Evolutionary conservation across 192 early-diverging fungal species (phyloP).

Genomic region (Nowakowskiella sp.): DNA sequence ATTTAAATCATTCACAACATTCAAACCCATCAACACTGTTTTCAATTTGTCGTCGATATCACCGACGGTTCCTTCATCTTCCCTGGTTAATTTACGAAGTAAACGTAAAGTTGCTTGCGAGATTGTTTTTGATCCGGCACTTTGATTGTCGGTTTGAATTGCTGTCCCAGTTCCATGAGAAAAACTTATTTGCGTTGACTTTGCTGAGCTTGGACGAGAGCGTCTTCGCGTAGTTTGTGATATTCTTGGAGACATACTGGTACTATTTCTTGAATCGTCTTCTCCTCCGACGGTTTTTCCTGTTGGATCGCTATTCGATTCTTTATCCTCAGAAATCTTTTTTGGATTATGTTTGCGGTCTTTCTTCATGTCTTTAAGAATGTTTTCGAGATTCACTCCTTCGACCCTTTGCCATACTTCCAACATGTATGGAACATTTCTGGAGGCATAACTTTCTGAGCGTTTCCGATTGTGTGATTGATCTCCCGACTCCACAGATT

Average conservation of each 20-base stretch:
- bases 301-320: neutral
- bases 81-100: slow-evolving; percentile 6
- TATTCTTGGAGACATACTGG: neutral
- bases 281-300: slow-evolving; percentile 2
- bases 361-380: slow-evolving; percentile 12
- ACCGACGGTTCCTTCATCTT: slow-evolving; percentile 9
- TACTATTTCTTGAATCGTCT: neutral
- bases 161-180: too few relatives aligned
- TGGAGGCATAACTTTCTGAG: neutral
- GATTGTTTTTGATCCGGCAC: too few relatives aligned
- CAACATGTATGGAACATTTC: slow-evolving; percentile 44
- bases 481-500: too few relatives aligned
- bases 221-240: too few relatives aligned
- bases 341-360: slow-evolving; percentile 1
- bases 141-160: too few relatives aligned
- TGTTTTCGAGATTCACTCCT: slow-evolving; percentile 20
- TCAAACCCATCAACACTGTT: too few relatives aligned
- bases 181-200: too few relatives aligned
- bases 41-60: slow-evolving; percentile 1
- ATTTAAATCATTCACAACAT: too few relatives aligned
- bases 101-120: too few relatives aligned
- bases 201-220: too few relatives aligned
- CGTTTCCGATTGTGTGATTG: too few relatives aligned
- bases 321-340: neutral
- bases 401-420: slow-evolving; percentile 35